These are phyloP conservation scores for Mycena galopus DNA, from an alignment of 768 basidiomycete species.

Conservation along the genomic window DNA sequence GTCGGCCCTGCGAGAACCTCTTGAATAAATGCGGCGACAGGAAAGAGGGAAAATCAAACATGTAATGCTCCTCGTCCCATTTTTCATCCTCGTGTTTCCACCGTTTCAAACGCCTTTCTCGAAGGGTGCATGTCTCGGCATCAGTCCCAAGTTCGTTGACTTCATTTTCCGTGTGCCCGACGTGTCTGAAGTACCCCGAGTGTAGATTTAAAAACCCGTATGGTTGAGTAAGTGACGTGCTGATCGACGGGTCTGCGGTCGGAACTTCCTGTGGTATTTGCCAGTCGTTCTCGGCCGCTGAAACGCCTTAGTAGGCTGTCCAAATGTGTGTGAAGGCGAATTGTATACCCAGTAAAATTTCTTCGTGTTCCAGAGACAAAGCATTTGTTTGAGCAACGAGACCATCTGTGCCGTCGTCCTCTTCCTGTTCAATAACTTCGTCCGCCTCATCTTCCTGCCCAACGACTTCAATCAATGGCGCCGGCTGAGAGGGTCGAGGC, in stretches of 20 bases:
- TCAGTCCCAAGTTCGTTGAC: constrained; percentile 82
- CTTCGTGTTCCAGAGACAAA: constrained; percentile 69
- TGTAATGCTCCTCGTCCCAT: constrained; percentile 89
- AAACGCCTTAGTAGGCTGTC: constrained; percentile 18
- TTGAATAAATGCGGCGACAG: background rate
- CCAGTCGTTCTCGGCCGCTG: constrained; percentile 87
- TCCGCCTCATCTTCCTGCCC: constrained; percentile 46
- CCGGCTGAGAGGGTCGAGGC: constrained; percentile 60
- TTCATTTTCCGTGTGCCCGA: constrained; percentile 82
- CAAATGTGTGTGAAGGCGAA: background rate
- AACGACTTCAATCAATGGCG: constrained; percentile 71
- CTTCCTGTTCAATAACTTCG: background rate
- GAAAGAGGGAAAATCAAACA: constrained; percentile 59
- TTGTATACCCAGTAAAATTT: constrained; percentile 70
- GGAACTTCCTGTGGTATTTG: constrained; percentile 75
- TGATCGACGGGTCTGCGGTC: constrained; percentile 52
- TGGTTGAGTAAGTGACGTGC: constrained; percentile 57
- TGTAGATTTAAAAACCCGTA: constrained; percentile 87
- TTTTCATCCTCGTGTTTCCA: constrained; percentile 77
- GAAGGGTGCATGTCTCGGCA: constrained; percentile 66
- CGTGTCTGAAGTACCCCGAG: constrained; percentile 81
- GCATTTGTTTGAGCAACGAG: constrained; percentile 57
- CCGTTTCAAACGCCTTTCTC: constrained; percentile 68
- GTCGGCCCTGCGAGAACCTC: constrained; percentile 72
- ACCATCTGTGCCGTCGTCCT: constrained; percentile 49